These are phyloP conservation scores for Phialocephala sp. DNA, from an alignment of 2,329 filamentous ascomycete genomes.

Conservation along the genomic window DNA sequence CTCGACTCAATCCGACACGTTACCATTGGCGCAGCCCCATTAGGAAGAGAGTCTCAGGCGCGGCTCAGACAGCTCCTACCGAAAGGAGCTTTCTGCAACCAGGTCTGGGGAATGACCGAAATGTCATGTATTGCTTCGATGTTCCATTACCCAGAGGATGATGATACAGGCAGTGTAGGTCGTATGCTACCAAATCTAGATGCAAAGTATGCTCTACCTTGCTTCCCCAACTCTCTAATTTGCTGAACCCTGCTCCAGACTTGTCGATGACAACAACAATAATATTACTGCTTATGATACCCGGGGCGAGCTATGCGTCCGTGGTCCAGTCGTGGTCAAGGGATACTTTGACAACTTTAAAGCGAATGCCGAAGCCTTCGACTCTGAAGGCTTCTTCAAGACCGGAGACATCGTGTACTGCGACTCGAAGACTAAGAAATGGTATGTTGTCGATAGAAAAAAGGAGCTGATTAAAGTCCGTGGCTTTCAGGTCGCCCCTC, in stretches of 20 bases:
- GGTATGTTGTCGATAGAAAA: conserved; percentile 74
- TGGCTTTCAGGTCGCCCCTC: conserved; percentile 51
- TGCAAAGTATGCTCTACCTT: conserved; percentile 33
- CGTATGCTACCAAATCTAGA: conserved; percentile 48
- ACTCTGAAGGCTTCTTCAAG: conserved; percentile 72
- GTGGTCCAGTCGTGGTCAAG: conserved; percentile 74
- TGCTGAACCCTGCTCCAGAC: not conserved
- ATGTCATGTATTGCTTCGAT: conserved; percentile 32
- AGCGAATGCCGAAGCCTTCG: conserved; percentile 46
- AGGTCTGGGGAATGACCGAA: conserved; percentile 61
- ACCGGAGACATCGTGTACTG: conserved; percentile 73
- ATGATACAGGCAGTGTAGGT: conserved; percentile 54
- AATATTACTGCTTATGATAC: conserved; percentile 40
- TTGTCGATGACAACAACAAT: conserved; percentile 35
- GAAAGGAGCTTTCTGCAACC: conserved; percentile 48
- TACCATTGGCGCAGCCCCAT: conserved; percentile 55
- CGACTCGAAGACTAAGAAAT: conserved; percentile 67
- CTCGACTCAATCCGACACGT: conserved; percentile 62
- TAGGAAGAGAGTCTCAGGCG: conserved; percentile 49
- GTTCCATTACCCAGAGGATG: conserved; percentile 55
- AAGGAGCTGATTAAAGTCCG: conserved; percentile 63
- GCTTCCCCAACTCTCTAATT: not conserved
- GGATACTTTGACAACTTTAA: conserved; percentile 69
- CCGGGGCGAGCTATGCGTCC: conserved; percentile 63
- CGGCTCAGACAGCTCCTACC: conserved; percentile 49